These are phyloP conservation scores for Boehmeria nivea DNA, from an alignment of 306 rosid species.

Conservation along the genomic window DNA sequence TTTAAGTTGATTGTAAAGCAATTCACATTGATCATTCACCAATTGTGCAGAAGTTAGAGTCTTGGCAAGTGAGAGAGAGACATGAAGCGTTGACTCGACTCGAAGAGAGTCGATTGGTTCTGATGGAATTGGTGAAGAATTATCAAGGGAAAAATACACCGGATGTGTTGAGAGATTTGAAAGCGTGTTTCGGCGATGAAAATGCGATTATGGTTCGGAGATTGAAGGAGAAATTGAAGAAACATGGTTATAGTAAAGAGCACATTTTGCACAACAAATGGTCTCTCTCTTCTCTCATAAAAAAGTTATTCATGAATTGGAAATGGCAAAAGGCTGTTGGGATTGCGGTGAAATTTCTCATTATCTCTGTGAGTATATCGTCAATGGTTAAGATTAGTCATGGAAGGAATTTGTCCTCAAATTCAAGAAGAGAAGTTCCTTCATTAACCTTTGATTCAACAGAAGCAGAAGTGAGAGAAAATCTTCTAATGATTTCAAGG, in stretches of 20 bases:
- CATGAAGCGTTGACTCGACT: slow-evolving; percentile 15
- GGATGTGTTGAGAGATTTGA: slow-evolving; percentile 25
- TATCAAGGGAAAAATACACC: slow-evolving; percentile 19
- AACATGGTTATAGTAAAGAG: background rate
- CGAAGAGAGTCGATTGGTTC: slow-evolving; percentile 28
- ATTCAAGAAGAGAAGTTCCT: background rate
- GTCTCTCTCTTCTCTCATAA: background rate
- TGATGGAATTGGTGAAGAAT: slow-evolving; percentile 19
- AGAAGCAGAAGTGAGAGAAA: background rate
- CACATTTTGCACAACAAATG: too few species aligned
- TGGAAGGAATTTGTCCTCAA: too few species aligned
- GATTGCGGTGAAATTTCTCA: slow-evolving; percentile 19
- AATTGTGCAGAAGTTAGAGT: slow-evolving; percentile 25
- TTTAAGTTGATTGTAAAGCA: too few species aligned
- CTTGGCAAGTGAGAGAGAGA: slow-evolving; percentile 21
- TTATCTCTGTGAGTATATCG: slow-evolving; percentile 12
- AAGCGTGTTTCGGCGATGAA: slow-evolving; percentile 22
- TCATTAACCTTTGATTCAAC: slow-evolving; percentile 2
- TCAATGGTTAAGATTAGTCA: too few species aligned
- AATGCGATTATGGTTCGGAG: background rate
- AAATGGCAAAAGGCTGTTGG: slow-evolving; percentile 19
- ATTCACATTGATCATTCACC: too few species aligned
- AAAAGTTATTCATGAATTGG: background rate
- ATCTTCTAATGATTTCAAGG: slow-evolving; percentile 9
- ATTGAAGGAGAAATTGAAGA: too few species aligned